Conservation (phyloP, 768 basidiomycete species). For the Lactifluus piperatus region DNA sequence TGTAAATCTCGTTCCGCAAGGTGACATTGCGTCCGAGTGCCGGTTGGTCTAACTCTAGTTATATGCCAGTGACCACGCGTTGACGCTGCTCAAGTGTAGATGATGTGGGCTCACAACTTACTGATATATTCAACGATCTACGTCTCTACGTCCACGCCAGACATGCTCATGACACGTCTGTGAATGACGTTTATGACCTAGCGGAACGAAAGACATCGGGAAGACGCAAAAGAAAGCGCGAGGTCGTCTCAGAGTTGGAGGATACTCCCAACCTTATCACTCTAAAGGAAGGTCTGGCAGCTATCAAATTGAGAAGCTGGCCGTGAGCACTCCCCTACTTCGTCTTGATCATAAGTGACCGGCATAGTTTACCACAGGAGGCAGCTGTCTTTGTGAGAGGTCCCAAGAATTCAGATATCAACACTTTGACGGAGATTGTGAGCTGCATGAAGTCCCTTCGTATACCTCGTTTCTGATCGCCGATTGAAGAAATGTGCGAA, state of each 20-base stretch:
- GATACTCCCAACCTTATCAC: slow-evolving; percentile 38
- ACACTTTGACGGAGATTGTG: slow-evolving; percentile 41
- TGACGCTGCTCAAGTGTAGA: slow-evolving; percentile 35
- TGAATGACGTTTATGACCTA: slow-evolving; percentile 31
- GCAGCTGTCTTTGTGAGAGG: slow-evolving; percentile 55
- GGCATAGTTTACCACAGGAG: slow-evolving; percentile 39
- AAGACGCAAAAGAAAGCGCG: slow-evolving; percentile 33
- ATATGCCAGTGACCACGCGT: not conserved
- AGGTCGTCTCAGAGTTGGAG: slow-evolving; percentile 29
- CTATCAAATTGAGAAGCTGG: slow-evolving; percentile 48
- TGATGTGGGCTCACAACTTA: slow-evolving; percentile 39
- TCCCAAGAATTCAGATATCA: slow-evolving; percentile 58
- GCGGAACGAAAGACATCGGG: slow-evolving; percentile 25
- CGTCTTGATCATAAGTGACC: slow-evolving; percentile 5
- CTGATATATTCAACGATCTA: slow-evolving; percentile 46
- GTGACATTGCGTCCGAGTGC: slow-evolving; percentile 28
- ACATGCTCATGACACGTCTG: slow-evolving; percentile 41
- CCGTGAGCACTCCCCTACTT: slow-evolving; percentile 35
- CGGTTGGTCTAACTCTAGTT: slow-evolving; percentile 22
- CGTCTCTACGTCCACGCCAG: slow-evolving; percentile 47
- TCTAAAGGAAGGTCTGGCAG: slow-evolving; percentile 45
- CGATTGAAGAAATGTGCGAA: slow-evolving; percentile 3
- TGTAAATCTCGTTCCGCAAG: not conserved
- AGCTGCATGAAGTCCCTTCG: slow-evolving; percentile 7
- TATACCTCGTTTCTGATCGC: slow-evolving; percentile 8